These are phyloP conservation scores for Diutina siamensis DNA, from an alignment of 1,139 yeast genomes.

Conservation along the genomic window DNA sequence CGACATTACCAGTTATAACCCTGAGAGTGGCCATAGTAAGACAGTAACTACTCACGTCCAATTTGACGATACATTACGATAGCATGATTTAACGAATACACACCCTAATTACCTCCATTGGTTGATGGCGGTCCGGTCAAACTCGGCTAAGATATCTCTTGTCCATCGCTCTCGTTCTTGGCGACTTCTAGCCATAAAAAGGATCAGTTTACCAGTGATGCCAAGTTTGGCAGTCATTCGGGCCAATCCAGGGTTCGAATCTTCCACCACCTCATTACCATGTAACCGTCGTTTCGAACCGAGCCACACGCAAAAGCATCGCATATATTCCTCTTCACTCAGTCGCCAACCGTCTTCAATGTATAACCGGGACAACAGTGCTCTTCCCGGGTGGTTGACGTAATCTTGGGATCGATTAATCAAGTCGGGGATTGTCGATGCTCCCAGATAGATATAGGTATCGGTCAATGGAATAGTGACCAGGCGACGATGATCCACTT, in stretches of 20 bases:
- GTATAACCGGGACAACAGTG: slow-evolving; percentile 58
- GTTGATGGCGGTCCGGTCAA: slow-evolving; percentile 31
- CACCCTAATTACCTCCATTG: background rate
- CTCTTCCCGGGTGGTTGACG: slow-evolving; percentile 42
- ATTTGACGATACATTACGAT: too few relatives aligned
- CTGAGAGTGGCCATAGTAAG: background rate
- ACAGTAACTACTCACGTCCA: background rate
- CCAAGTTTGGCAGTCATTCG: slow-evolving; percentile 46
- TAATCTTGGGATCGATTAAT: slow-evolving; percentile 33
- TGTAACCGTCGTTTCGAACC: slow-evolving; percentile 45
- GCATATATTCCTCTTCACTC: slow-evolving; percentile 55
- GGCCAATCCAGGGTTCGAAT: slow-evolving; percentile 27
- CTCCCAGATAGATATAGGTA: slow-evolving; percentile 71
- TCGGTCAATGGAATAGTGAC: slow-evolving; percentile 49
- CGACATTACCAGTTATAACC: background rate
- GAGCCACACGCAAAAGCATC: slow-evolving; percentile 81
- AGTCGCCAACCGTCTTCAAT: slow-evolving; percentile 72
- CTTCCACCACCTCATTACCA: slow-evolving; percentile 6
- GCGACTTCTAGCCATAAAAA: slow-evolving; percentile 71
- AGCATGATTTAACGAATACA: background rate
- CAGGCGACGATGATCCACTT: slow-evolving; percentile 24
- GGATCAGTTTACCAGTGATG: slow-evolving; percentile 53
- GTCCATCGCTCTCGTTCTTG: slow-evolving; percentile 86
- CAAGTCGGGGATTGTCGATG: slow-evolving; percentile 45
- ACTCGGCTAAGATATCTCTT: slow-evolving; percentile 45